Conservation (phyloP, 345 rosid genomes). For the Citrus maxima region DNA sequence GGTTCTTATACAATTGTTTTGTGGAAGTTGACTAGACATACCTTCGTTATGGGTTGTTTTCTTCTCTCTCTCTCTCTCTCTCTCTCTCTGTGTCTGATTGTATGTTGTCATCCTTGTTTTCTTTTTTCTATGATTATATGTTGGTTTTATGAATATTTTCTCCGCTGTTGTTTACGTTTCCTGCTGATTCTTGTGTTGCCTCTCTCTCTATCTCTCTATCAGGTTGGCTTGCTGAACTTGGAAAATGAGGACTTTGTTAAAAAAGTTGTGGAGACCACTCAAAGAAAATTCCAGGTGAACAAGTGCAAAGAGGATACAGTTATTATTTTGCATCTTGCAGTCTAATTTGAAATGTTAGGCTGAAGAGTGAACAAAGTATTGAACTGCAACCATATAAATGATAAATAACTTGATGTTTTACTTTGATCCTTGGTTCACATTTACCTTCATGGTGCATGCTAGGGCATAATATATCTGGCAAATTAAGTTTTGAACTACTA, state of each 20-base stretch:
- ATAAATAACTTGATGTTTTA: neutral
- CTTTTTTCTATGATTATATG: neutral
- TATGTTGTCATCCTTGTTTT: neutral
- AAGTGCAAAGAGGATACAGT: neutral
- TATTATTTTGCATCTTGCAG: neutral
- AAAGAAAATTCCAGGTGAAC: slow-evolving; percentile 70
- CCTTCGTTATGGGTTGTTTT: neutral
- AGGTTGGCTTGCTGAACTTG: slow-evolving; percentile 91
- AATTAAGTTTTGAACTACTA: neutral
- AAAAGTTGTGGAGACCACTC: slow-evolving; percentile 52
- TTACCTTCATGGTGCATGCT: neutral
- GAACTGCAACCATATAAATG: neutral
- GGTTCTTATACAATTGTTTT: neutral
- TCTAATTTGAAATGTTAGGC: neutral
- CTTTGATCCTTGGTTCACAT: neutral
- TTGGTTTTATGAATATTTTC: neutral
- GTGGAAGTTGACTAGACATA: neutral
- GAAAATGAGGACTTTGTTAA: slow-evolving; percentile 86
- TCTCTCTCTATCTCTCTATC: slow-evolving; percentile 7
- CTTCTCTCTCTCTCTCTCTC: too few relatives aligned
- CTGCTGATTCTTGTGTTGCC: neutral
- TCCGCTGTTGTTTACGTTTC: neutral
- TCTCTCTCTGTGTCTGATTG: neutral
- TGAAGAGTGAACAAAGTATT: neutral
- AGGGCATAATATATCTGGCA: neutral